Conservation (phyloP, 2,329 filamentous ascomycete species). For the Colletotrichum sp. region DNA sequence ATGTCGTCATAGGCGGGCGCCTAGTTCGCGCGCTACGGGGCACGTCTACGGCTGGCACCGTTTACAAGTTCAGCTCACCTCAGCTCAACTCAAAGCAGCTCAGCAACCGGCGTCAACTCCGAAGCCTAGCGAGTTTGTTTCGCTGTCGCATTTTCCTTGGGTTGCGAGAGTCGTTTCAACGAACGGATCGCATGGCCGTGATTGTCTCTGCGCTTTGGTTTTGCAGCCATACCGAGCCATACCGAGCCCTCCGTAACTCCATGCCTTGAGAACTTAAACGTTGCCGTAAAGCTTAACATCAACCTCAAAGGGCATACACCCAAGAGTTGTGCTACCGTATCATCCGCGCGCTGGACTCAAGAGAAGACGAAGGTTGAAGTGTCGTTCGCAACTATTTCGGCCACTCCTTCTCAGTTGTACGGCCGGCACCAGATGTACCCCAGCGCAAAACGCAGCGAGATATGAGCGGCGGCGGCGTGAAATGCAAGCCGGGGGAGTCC, state of each 20-base stretch:
- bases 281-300: not conserved
- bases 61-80: not conserved
- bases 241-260: conserved; percentile 7
- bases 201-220: not conserved
- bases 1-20: conserved; percentile 14
- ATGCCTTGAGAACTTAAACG: not conserved
- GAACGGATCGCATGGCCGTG: not conserved
- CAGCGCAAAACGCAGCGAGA: not conserved
- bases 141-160: not conserved
- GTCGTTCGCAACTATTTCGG: not conserved
- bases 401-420: not conserved
- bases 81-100: not conserved
- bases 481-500: not conserved
- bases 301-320: not conserved
- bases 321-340: not conserved
- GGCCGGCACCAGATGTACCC: not conserved
- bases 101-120: not conserved
- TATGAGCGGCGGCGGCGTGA: not conserved
- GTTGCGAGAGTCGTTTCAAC: conserved; percentile 6
- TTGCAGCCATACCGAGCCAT: not conserved
- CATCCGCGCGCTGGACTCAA: not conserved
- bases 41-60: not conserved
- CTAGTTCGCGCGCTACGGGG: not conserved
- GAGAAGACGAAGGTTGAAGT: not conserved
- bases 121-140: not conserved